Evolutionary conservation across 768 basidiomycete species (phyloP).

Genomic region (Leccinum pellstonianum): DNA sequence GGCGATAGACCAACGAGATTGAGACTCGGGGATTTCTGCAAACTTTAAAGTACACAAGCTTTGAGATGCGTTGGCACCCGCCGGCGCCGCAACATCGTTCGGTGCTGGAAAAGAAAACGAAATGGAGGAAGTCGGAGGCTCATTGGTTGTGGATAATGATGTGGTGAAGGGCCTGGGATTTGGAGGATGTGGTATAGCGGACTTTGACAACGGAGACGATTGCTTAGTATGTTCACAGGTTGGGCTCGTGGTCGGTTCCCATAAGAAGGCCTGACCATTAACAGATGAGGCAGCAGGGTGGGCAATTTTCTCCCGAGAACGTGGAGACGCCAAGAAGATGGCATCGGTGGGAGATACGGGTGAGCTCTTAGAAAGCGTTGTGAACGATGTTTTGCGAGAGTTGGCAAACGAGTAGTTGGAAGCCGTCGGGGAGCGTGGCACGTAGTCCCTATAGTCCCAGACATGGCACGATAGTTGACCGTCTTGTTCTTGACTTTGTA

Average conservation of each 20-base stretch:
- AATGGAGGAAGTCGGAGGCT: constrained; percentile 7
- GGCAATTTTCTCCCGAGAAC: constrained; percentile 22
- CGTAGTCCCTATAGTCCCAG: constrained; percentile 27
- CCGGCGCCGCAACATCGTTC: not conserved
- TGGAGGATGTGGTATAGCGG: constrained; percentile 6
- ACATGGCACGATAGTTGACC: constrained; percentile 7
- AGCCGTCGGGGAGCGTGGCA: constrained; percentile 26
- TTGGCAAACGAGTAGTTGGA: constrained; percentile 28
- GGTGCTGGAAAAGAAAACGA: not conserved
- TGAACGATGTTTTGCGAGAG: constrained; percentile 27
- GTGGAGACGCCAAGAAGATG: constrained; percentile 18
- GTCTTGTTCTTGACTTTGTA: constrained; percentile 12
- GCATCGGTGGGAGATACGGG: constrained; percentile 21
- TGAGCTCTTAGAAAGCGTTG: constrained; percentile 21
- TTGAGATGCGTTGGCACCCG: not conserved
- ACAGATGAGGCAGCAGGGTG: constrained; percentile 25
- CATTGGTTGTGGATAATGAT: not conserved
- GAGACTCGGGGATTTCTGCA: constrained; percentile 1
- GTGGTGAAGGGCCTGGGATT: not conserved
- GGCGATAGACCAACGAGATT: constrained; percentile 28
- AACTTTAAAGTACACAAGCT: constrained; percentile 2
- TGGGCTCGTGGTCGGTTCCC: not conserved
- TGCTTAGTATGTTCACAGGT: not conserved
- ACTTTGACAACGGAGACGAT: constrained; percentile 1
- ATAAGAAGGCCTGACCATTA: constrained; percentile 5